Evolutionary conservation across 2,329 filamentous ascomycete species (phyloP), one percentile per base, ranked within the genome.

Genomic region (Fusarium sp.): DNA sequence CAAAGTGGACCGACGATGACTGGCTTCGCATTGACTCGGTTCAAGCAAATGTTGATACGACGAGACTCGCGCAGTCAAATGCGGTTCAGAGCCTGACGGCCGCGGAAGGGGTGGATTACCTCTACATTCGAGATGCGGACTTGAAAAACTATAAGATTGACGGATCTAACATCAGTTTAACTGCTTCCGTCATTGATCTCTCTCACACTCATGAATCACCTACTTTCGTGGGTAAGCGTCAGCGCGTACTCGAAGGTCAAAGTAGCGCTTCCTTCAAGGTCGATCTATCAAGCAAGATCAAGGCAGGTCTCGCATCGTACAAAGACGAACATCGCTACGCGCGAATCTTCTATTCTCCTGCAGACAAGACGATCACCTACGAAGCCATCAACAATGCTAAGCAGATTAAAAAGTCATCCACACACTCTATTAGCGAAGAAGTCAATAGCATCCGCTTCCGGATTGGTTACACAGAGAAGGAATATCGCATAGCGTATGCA

Each of bases 291-390:
- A 8, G 28, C 11, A 23, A 26, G 0, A 8, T 49, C 5, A 63
- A 63, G 53, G 20, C n/a, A 1, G 58, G 60, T 0, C 15, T 63
- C 1, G 31, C 42, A 6, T 41, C 36, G 2, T 63, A 63, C 5
- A 63, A 63, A 23, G 60, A 63, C 3, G 60, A 63, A 2, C 60
- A 63, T 20, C 60, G 60, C 4, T 63, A 63, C 33, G 7, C 63
- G 4, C 31, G 50, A 4, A 20, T 45, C 8, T 42, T 12, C 11
- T 63, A 49, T 8, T 38, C 41, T 2, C 12, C 58, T 3, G 16
- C 37, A 2, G 6, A 38, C 1, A 30, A 23, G 6, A 8, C 20
- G 0, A 31, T 63, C 0, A 16, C 16, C 2, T 63, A 38, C n/a
- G 60, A 63, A 20, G 38, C 44, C 5, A 18, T 38, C 1, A 63